Conservation (phyloP, 495 filamentous ascomycete species). For the Annulohypoxylon bovei region DNA sequence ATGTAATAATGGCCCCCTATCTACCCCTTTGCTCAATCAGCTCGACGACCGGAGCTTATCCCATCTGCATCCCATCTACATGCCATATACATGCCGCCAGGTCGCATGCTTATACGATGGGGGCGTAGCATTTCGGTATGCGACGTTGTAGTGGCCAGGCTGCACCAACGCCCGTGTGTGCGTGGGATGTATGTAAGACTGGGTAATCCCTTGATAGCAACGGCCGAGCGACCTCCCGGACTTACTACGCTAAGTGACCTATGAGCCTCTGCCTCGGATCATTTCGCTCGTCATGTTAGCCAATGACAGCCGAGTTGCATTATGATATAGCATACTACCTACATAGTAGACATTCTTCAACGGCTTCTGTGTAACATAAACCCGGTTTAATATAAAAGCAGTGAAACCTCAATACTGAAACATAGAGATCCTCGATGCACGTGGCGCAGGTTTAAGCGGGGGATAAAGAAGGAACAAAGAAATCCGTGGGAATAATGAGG, state of each 20-base stretch:
- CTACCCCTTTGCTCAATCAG: not conserved
- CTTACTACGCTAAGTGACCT: not conserved
- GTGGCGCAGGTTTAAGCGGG: not conserved
- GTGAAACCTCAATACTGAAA: not conserved
- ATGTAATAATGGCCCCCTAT: not conserved
- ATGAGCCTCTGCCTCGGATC: not conserved
- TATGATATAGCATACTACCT: not conserved
- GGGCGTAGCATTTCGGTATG: not conserved
- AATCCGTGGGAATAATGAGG: not conserved
- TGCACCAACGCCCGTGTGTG: not conserved
- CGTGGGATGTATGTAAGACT: not conserved
- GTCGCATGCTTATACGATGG: not conserved
- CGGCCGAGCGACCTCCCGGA: not conserved
- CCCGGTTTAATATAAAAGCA: not conserved
- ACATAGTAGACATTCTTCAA: not conserved
- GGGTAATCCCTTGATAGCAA: not conserved
- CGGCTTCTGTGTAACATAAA: not conserved
- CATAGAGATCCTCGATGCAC: slow-evolving; percentile 1
- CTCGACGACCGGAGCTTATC: not conserved
- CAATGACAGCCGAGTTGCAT: not conserved
- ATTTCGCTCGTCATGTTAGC: not conserved
- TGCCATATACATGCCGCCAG: not conserved
- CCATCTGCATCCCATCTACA: not conserved
- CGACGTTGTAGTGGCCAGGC: not conserved
- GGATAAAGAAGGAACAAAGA: not conserved